Base-by-base conservation (phyloP, 208 protist species). In the Trypanosoma congolense region DNA sequence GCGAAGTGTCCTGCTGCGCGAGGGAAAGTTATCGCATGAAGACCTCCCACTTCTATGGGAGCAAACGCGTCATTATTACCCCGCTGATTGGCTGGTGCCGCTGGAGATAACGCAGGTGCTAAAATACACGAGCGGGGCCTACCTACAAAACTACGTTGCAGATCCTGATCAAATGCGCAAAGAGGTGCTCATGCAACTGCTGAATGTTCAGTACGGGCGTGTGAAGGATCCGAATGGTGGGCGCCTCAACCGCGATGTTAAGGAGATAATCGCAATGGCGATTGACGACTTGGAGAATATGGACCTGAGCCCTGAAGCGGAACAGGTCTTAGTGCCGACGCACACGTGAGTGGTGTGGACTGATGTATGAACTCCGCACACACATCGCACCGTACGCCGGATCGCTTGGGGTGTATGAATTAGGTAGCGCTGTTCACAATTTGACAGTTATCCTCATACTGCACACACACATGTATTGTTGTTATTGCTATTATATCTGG, bases 231-330 rank as follows among this genome's bases (percentile, higher is more conserved):
- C 72, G 8, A 79, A 77, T 49, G 81, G 81, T 6, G 70, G 56
- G 1, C 76, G 77, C 22, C 58, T 92, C 43, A 90, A 88, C 55
- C 73, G 77, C 21, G 81, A 92, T 42, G 80, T 90, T 45, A 71
- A 90, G 69, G 85, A 92, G 63, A 83, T 92, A 33, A 87, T 92
- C 46, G 68, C 66, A 5, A 90, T 89, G 73, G 85, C 85, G 16
- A 69, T 88, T 25, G 79, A 87, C 48, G 81, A 88, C 44, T 49
- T 92, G 2, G 76, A 89, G 50, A 80, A 76, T 55, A 83, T 92
- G 71, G 65, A 87, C 48, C 67, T 92, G 2, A 82, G 46, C 50
- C 70, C 74, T 2, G 54, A 55, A 19, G 70, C 65, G 10, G 75
- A 82, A 3, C 56, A 60, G 6, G 65, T 66, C 31, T 65, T 92